Evolutionary conservation across 192 early-diverging fungal species (phyloP), one percentile per base, ranked within the genome.

Genomic region (Lobosporangium transversale): DNA sequence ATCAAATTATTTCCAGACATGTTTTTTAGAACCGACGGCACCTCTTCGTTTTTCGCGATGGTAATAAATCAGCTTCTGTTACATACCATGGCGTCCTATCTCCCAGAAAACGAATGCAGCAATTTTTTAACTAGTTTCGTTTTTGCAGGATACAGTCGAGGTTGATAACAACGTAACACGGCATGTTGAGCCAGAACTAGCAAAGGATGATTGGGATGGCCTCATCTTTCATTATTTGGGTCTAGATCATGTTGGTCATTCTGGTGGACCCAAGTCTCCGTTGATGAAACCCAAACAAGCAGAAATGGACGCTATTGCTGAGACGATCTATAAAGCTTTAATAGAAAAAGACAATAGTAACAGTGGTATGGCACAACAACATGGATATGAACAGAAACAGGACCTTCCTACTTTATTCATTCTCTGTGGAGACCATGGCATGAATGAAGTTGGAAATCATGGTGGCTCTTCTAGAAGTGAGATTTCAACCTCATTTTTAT

Each of bases 401-500:
- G 63, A 88, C 18, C 80, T 85, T 58, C 83, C 89, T 1, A 91
- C 91, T 1, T 76, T 94, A 42, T 80, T 94, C 61, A 84, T 94
- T n/a, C 62, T 94, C 4, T 84, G 91, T 62, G 93, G 93, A 43
- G 93, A 94, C 70, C 93, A 94, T 59, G 93, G 90, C 4, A 94
- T 94, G 93, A 93, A 92, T 66, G 88, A 91, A 65, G 78, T 65
- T 47, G 87, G 87, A n/a, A 88, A 88, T 53, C 86, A 88, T 47
- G 86, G 86, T 10, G 86, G 86, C 1, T 84, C 86, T 29, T 88
- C 86, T 1, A 50, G 56, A 33, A 82, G 81, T 1, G 86, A 88
- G 54, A 86, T 71, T 20, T 83, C 86, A 21, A 80, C 87, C 7
- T 84, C 84, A 52, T 78, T 73, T 58, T 57, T 74, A 20, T 68